Conservation (phyloP, 768 basidiomycete genomes). For the Collybiopsis confluens region DNA sequence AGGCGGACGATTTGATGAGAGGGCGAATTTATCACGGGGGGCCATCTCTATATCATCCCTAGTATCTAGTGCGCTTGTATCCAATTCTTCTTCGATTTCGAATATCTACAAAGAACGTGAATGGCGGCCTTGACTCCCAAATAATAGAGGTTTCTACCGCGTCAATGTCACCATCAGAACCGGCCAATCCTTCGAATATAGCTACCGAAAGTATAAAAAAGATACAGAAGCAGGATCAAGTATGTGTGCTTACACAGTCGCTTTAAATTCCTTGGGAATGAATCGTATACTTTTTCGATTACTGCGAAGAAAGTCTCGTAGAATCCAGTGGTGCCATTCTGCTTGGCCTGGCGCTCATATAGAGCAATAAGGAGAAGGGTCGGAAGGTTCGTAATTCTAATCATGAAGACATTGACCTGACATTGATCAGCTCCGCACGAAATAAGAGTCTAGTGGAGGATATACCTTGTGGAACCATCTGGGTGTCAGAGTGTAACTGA, state of each 20-base stretch:
- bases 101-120: slow-evolving; percentile 54
- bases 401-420: slow-evolving; percentile 85
- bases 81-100: slow-evolving; percentile 67
- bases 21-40: slow-evolving; percentile 6
- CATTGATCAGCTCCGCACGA: slow-evolving; percentile 13
- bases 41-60: slow-evolving; percentile 28
- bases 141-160: slow-evolving; percentile 37
- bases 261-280: slow-evolving; percentile 71
- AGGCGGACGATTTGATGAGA: neutral
- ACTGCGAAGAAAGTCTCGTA: slow-evolving; percentile 68
- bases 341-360: slow-evolving; percentile 84
- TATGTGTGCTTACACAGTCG: slow-evolving; percentile 57
- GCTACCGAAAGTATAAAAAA: slow-evolving; percentile 44
- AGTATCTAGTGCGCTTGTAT: slow-evolving; percentile 55
- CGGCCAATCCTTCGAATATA: slow-evolving; percentile 76
- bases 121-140: neutral
- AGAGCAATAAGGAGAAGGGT: slow-evolving; percentile 74
- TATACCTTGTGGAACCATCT: slow-evolving; percentile 95
- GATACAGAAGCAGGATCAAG: neutral
- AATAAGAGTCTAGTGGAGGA: slow-evolving; percentile 11
- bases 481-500: slow-evolving; percentile 82
- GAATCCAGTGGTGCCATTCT: slow-evolving; percentile 57
- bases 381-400: slow-evolving; percentile 81
- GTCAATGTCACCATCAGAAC: slow-evolving; percentile 69
- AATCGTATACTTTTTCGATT: slow-evolving; percentile 68